Base-by-base conservation (phyloP, 164 flowering plant genomes). In the Nelumbo lutea region DNA sequence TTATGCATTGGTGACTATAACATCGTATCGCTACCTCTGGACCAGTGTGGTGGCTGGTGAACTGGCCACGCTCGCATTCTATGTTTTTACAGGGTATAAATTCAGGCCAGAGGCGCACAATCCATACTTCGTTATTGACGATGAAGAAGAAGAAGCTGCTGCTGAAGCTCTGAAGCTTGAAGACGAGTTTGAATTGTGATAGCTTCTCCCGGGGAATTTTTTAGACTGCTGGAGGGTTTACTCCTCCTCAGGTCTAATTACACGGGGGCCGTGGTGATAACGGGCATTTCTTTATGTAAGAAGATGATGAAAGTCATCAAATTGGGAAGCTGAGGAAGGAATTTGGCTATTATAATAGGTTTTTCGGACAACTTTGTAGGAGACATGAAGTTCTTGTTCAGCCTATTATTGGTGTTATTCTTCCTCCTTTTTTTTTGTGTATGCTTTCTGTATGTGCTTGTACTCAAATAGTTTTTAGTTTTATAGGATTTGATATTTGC, bases 141-240 rank as follows among this genome's bases (percentile, higher is more conserved):
- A 91, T 76, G 96, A 87, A 7, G 98, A 93, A 77, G 97, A 91
- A 68, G 97, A 93, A 64, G 96, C 90, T 45, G 96, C 96, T 1
- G 88, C 85, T 4, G 88, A 87, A 67, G 80, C 80, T 11, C 71
- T 86, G 78, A 89, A 85, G 83, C 85, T 86, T 42, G 91, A 86
- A 44, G 95, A 87, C 50, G 95, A 86, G 64, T 86, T 87, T 64
- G 91, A 89, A 62, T 79, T 89, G 78, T 89, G 77, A 87, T 71
- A 27, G 41, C 39, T 50, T 27, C 51, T n/a, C 42, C 61, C 42
- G 41, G 58, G 48, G 48, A 46, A 7, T n/a, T 56, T 7, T 68
- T 8, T 47, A 47, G 6, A 46, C 47, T 48, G 41, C 64, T 60
- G 64, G 1, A 57, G 15, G 70, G 42, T 58, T 51, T 40, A 39